Percentiles rank a stretch among this genome's conserved stretches.
Conservation (phyloP, 352 stramenopile genomes). For the Globisporangium heterothallicum region DNA sequence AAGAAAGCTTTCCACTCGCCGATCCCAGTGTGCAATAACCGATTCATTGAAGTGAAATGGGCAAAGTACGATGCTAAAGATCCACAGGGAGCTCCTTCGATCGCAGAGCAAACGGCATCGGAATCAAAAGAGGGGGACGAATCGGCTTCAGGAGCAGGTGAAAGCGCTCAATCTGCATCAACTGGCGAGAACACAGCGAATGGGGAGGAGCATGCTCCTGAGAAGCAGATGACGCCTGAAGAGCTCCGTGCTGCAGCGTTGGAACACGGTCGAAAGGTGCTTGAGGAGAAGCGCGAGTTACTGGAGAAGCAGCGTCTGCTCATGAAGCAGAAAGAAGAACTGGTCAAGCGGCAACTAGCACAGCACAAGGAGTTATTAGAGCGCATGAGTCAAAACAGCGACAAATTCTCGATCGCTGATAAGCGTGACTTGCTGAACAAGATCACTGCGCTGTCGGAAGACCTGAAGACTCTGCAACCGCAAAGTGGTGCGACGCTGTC, state of each 20-base stretch:
- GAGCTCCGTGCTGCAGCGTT: conserved; percentile 65
- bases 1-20: conserved; percentile 85
- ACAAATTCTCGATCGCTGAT: conserved; percentile 59
- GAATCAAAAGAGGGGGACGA: conserved; percentile 33
- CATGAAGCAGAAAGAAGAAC: conserved; percentile 78
- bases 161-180: neutral
- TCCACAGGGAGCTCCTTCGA: conserved; percentile 38
- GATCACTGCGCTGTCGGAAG: conserved; percentile 66
- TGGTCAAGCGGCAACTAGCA: conserved; percentile 75
- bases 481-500: conserved; percentile 8
- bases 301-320: conserved; percentile 79
- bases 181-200: neutral
- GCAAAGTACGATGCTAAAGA: conserved; percentile 76
- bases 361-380: conserved; percentile 82
- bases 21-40: conserved; percentile 86
- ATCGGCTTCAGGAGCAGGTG: conserved; percentile 1
- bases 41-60: conserved; percentile 87
- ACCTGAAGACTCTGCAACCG: conserved; percentile 58
- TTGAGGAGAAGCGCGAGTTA: conserved; percentile 85
- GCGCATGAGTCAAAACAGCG: conserved; percentile 74
- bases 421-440: conserved; percentile 81
- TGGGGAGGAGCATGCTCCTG: conserved; percentile 23
- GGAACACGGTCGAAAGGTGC: conserved; percentile 73
- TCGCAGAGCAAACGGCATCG: conserved; percentile 27
- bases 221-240: conserved; percentile 68